Conservation (phyloP, 2,329 filamentous ascomycete species). For the Aspergillus neotritici region DNA sequence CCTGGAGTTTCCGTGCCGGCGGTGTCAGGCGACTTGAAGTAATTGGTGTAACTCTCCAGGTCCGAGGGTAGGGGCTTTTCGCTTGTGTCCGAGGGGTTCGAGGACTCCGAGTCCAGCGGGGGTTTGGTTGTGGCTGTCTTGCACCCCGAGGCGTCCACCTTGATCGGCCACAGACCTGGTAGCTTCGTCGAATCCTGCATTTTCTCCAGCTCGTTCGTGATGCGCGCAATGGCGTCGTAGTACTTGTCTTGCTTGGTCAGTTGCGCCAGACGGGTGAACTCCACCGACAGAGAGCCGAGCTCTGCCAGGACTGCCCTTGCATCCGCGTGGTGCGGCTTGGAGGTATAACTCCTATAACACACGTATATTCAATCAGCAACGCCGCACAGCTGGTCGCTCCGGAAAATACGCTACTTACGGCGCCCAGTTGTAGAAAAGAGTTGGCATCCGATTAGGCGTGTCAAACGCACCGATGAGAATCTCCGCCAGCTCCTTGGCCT, state of each 20-base stretch:
- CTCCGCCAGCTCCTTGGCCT: conserved; percentile 73
- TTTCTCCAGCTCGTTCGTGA: conserved; percentile 72
- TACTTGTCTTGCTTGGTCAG: conserved; percentile 75
- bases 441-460: conserved; percentile 89
- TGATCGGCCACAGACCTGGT: conserved; percentile 74
- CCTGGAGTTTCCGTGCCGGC: conserved; percentile 7
- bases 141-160: conserved; percentile 74
- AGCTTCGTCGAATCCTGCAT: conserved; percentile 67
- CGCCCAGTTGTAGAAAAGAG: conserved; percentile 73
- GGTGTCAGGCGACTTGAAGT: conserved; percentile 18
- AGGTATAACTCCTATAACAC: conserved; percentile 45
- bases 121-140: conserved; percentile 40
- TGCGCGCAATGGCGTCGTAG: conserved; percentile 82
- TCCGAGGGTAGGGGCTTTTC: conserved; percentile 15
- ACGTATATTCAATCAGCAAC: conserved; percentile 1
- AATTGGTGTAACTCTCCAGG: conserved; percentile 20
- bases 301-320: conserved; percentile 57
- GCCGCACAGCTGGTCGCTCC: background rate
- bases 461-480: conserved; percentile 79
- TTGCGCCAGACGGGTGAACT: conserved; percentile 85
- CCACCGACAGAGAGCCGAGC: conserved; percentile 72
- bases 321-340: conserved; percentile 59
- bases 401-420: conserved; percentile 42
- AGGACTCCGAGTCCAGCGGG: conserved; percentile 9
- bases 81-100: conserved; percentile 3